Percentiles rank a stretch among this genome's conserved stretches.
Evolutionary conservation across 306 rosid genomes (phyloP).

Genomic region (Canavalia ensiformis): DNA sequence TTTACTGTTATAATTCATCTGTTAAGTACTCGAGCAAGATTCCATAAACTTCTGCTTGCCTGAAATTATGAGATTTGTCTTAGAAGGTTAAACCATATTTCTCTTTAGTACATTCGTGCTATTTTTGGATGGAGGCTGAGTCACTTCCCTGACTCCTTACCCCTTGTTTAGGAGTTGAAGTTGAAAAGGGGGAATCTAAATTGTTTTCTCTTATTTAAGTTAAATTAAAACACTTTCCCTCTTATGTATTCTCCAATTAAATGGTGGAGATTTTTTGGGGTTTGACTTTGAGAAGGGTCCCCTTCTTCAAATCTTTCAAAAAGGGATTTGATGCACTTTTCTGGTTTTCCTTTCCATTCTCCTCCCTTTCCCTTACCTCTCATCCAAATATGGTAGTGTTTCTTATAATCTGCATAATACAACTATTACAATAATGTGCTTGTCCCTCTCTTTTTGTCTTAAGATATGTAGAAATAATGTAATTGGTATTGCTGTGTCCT

Average conservation of each 20-base stretch:
- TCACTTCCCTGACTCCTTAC: conserved; percentile 16
- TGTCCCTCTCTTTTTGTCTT: not conserved
- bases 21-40: conserved; percentile 40
- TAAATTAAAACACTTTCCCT: conserved; percentile 9
- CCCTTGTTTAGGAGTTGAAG: conserved; percentile 26
- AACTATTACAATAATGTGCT: not conserved
- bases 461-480: not conserved
- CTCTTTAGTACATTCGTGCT: not conserved
- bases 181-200: not conserved
- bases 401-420: conserved; percentile 38
- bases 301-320: not conserved
- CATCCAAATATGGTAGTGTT: not conserved
- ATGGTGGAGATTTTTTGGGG: not conserved
- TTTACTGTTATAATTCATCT: conserved; percentile 32
- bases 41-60: conserved; percentile 38
- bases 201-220: not conserved
- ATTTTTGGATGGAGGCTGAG: conserved; percentile 37
- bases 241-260: not conserved
- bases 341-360: not conserved
- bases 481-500: conserved; percentile 9
- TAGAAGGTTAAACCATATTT: conserved; percentile 14
- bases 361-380: not conserved
- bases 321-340: not conserved
- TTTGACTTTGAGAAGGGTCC: not conserved
- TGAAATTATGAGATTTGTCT: conserved; percentile 28